A percentile compares a stretch with the other conserved stretches of the same genome.
phyloP scores from a whole-genome alignment of 345 rosid species.

The Boechera retrofracta region DNA sequence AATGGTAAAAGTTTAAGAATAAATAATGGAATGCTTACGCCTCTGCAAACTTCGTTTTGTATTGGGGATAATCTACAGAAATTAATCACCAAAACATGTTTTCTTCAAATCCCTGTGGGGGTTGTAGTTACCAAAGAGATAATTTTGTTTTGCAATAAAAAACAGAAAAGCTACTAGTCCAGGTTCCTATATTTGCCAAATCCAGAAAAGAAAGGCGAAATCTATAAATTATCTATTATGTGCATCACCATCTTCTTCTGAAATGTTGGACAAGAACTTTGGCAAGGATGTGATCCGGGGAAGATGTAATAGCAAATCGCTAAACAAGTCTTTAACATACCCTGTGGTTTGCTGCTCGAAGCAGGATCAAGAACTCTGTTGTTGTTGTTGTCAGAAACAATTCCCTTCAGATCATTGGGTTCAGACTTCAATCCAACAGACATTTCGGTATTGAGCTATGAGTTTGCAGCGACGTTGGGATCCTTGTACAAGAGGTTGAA shows the following conservation, averaged over 20 bases:
- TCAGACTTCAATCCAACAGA: constrained; percentile 48
- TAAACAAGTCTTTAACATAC: constrained; percentile 92
- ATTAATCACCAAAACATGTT: constrained; percentile 65
- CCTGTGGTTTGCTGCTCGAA: constrained; percentile 58
- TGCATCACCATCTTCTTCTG: constrained; percentile 78
- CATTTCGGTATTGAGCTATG: constrained; percentile 59
- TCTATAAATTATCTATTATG: constrained; percentile 54
- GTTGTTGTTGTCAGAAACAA: constrained; percentile 43
- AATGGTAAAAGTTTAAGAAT: neutral
- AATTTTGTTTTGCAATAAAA: constrained; percentile 39
- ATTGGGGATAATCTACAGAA: constrained; percentile 35
- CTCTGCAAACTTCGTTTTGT: constrained; percentile 26
- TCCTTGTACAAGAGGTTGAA: constrained; percentile 96
- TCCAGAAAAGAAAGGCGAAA: constrained; percentile 21
- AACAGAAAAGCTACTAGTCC: constrained; percentile 31
- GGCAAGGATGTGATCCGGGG: constrained; percentile 93
- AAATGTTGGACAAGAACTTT: constrained; percentile 87
- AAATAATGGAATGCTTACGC: neutral
- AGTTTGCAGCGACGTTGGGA: constrained; percentile 49
- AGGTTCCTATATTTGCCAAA: constrained; percentile 46
- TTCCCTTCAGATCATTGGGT: constrained; percentile 43
- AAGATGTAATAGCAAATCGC: constrained; percentile 84
- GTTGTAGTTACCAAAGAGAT: constrained; percentile 32
- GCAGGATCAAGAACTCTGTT: constrained; percentile 52
- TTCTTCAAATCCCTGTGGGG: constrained; percentile 55